Evolutionary conservation across 2,329 filamentous ascomycete genomes (phyloP).

Genomic region (Tricladium varicosporioides): DNA sequence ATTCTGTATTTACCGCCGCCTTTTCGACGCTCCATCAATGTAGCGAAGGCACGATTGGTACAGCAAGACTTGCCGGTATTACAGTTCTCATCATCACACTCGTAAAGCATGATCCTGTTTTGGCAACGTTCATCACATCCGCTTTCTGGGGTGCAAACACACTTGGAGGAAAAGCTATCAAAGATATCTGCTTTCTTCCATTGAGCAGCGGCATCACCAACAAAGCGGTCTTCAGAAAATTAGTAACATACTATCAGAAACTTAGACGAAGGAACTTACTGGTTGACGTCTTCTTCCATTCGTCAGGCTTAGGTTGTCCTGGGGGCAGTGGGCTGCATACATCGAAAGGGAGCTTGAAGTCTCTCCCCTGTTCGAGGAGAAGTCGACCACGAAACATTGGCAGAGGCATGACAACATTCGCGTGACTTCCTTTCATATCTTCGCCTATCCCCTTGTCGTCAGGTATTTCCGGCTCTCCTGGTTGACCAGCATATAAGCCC

Average conservation of each 20-base stretch:
- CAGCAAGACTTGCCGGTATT: slow-evolving; percentile 71
- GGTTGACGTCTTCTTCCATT: slow-evolving; percentile 88
- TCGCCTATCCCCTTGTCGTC: slow-evolving; percentile 49
- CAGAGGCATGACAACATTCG: slow-evolving; percentile 63
- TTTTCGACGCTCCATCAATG: slow-evolving; percentile 71
- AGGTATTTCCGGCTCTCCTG: slow-evolving; percentile 31
- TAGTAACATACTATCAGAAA: slow-evolving; percentile 12
- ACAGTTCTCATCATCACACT: slow-evolving; percentile 91
- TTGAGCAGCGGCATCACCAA: slow-evolving; percentile 75
- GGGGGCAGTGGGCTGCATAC: slow-evolving; percentile 83
- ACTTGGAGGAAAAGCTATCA: slow-evolving; percentile 73
- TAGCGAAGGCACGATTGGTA: slow-evolving; percentile 83
- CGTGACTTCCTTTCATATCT: slow-evolving; percentile 43
- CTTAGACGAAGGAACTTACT: slow-evolving; percentile 54
- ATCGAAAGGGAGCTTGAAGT: slow-evolving; percentile 88
- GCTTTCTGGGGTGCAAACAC: slow-evolving; percentile 72
- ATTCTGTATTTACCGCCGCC: slow-evolving; percentile 83
- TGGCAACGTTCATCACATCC: slow-evolving; percentile 89
- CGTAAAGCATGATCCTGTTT: slow-evolving; percentile 95
- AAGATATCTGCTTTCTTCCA: slow-evolving; percentile 79
- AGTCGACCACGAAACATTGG: slow-evolving; percentile 78
- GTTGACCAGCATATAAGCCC: slow-evolving; percentile 85
- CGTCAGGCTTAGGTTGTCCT: slow-evolving; percentile 86
- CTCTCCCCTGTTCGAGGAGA: slow-evolving; percentile 66
- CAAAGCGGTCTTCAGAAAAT: slow-evolving; percentile 70